Conservation (phyloP, 805 yeast species). For the Tetrapisispora namnaoensis region DNA sequence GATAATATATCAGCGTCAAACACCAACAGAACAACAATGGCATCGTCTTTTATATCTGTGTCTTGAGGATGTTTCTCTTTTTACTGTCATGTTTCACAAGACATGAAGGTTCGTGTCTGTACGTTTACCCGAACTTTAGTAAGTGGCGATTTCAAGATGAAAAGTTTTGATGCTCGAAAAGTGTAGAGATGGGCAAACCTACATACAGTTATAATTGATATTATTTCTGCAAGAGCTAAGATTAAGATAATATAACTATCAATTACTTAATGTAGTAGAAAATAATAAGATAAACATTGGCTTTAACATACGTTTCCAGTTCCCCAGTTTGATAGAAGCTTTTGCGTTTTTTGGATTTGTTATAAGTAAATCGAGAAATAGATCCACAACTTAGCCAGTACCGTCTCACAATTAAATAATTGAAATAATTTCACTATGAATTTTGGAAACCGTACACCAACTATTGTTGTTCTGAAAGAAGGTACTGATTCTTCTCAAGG, state of each 20-base stretch:
- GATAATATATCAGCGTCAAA: too few relatives aligned
- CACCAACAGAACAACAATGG: too few relatives aligned
- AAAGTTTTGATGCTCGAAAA: not conserved
- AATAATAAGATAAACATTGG: too few relatives aligned
- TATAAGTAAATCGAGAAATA: not conserved
- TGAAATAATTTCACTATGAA: slow-evolving; percentile 41
- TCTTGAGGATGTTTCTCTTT: too few relatives aligned
- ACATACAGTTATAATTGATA: too few relatives aligned
- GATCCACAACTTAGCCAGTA: not conserved
- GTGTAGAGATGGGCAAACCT: not conserved
- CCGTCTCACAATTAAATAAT: not conserved
- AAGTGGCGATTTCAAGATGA: not conserved
- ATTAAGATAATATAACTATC: too few relatives aligned
- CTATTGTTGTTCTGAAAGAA: slow-evolving; percentile 95
- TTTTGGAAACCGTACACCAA: slow-evolving; percentile 89
- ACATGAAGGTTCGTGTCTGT: not conserved
- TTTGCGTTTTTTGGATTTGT: too few relatives aligned
- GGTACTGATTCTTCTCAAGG: slow-evolving; percentile 98
- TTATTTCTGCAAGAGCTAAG: not conserved
- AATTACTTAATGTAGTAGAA: too few relatives aligned
- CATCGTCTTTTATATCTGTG: too few relatives aligned
- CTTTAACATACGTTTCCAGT: too few relatives aligned
- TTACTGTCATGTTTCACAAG: not conserved
- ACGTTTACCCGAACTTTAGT: too few relatives aligned
- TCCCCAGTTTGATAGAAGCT: too few relatives aligned